A percentile compares a stretch with the other conserved stretches of the same genome.
Conservation (phyloP, 2,329 filamentous ascomycete genomes). For the Phaeosphaeriaceae sp. region DNA sequence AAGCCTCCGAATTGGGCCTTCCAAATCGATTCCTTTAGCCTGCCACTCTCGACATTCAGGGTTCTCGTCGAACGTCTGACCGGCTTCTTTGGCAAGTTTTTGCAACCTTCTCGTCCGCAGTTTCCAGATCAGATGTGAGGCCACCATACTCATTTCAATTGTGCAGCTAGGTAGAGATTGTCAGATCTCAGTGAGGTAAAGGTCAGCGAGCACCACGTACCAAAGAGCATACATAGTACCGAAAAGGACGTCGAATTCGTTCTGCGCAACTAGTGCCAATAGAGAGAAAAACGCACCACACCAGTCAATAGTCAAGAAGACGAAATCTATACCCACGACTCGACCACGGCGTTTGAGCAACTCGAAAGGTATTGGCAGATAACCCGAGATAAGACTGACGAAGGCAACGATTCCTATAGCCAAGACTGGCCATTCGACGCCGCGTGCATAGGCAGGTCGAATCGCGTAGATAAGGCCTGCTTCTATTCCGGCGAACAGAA, state of each 20-base stretch:
- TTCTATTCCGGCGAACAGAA: slow-evolving; percentile 61
- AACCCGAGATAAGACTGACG: slow-evolving; percentile 60
- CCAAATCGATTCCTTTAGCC: slow-evolving; percentile 27
- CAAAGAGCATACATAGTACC: slow-evolving; percentile 65
- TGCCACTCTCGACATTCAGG: slow-evolving; percentile 52
- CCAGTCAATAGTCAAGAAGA: slow-evolving; percentile 66
- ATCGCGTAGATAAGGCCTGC: slow-evolving; percentile 62
- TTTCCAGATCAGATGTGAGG: slow-evolving; percentile 64
- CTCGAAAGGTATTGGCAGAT: slow-evolving; percentile 66
- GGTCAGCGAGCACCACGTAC: slow-evolving; percentile 3
- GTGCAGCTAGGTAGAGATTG: slow-evolving; percentile 40
- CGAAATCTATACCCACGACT: slow-evolving; percentile 64
- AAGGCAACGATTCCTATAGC: slow-evolving; percentile 64
- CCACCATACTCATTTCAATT: slow-evolving; percentile 65
- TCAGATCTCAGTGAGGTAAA: background rate
- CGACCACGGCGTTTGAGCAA: slow-evolving; percentile 65
- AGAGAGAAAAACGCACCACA: slow-evolving; percentile 67
- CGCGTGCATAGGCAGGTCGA: slow-evolving; percentile 59
- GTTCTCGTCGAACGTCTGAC: slow-evolving; percentile 55
- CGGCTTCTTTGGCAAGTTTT: slow-evolving; percentile 50
- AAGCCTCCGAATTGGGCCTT: slow-evolving; percentile 12
- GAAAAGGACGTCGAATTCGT: slow-evolving; percentile 65
- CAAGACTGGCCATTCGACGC: slow-evolving; percentile 58
- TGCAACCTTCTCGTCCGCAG: slow-evolving; percentile 59
- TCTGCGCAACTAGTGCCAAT: slow-evolving; percentile 64